Conservation (phyloP, 179 eudicot species). For the Drosera spatulata region DNA sequence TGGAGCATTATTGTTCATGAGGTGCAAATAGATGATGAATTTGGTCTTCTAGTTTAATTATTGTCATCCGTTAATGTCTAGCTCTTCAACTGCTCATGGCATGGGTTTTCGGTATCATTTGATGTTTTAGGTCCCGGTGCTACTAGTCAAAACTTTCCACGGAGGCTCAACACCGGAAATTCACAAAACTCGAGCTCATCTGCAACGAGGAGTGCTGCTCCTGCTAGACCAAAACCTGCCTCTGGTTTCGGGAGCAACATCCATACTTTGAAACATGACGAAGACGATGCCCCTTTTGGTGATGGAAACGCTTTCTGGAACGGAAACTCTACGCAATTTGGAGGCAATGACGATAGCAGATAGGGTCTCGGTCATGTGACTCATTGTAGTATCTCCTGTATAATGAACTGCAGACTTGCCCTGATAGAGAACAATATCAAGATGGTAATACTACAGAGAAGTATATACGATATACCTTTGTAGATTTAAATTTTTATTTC, state of each 20-base stretch:
- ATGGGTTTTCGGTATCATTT: background rate
- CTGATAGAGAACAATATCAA: too few species aligned
- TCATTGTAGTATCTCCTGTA: too few species aligned
- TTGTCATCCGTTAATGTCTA: too few species aligned
- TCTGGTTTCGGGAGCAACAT: slow-evolving; percentile 42
- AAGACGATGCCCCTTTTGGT: slow-evolving; percentile 27
- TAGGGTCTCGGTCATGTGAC: background rate
- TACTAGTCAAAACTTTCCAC: slow-evolving; percentile 12
- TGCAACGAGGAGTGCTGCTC: slow-evolving; percentile 8
- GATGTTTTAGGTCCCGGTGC: slow-evolving; percentile 25
- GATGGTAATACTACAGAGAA: too few species aligned
- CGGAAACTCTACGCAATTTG: slow-evolving; percentile 54
- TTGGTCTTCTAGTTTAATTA: too few species aligned
- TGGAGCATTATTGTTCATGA: too few species aligned
- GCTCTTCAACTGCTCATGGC: too few species aligned
- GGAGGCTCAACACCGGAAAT: slow-evolving; percentile 7
- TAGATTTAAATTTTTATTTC: too few species aligned
- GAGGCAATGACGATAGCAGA: slow-evolving; percentile 22
- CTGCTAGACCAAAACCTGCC: slow-evolving; percentile 6
- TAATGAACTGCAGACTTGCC: too few species aligned
- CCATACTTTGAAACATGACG: slow-evolving; percentile 50
- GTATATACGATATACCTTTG: too few species aligned
- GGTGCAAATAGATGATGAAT: too few species aligned
- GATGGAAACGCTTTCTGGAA: slow-evolving; percentile 53
- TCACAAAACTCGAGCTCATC: slow-evolving; percentile 16